phyloP scores from a whole-genome alignment of 768 basidiomycete species.

The Collybiopsis confluens region DNA sequence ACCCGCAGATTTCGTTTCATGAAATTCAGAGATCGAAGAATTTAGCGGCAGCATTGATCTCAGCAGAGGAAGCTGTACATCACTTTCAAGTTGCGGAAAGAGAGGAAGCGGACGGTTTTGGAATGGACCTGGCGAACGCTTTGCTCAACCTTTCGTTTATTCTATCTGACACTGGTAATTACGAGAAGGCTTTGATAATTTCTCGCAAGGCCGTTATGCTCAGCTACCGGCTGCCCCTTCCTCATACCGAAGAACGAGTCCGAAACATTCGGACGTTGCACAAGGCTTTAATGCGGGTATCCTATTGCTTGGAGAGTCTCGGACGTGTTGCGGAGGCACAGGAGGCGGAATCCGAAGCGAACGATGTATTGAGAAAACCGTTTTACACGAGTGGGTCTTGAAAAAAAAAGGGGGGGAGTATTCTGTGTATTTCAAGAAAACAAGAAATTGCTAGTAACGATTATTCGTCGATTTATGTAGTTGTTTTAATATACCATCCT shows the following conservation, averaged over 20 bases:
- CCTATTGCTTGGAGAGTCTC: constrained; percentile 3
- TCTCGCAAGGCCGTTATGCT: constrained; percentile 7
- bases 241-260: constrained; percentile 7
- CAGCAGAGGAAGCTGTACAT: constrained; percentile 8
- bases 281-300: constrained; percentile 7
- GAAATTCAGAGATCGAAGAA: background rate
- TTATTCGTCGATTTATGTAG: background rate
- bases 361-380: constrained; percentile 6
- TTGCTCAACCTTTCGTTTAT: constrained; percentile 8
- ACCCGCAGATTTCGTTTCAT: background rate
- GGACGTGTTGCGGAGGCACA: constrained; percentile 1
- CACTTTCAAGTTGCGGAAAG: constrained; percentile 3
- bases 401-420: no score
- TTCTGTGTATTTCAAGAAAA: background rate
- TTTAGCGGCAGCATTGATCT: background rate
- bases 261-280: constrained; percentile 4
- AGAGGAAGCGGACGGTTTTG: constrained; percentile 1
- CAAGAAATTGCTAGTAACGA: background rate
- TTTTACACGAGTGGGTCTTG: background rate
- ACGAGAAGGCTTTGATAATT: constrained; percentile 5
- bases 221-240: background rate
- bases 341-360: constrained; percentile 7
- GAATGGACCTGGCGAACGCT: constrained; percentile 10
- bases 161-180: constrained; percentile 3
- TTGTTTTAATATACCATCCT: constrained; percentile 5